Evolutionary conservation across 257 asterid species (phyloP), one percentile per base, ranked within the genome.

Genomic region (Solanum dulcamara): DNA sequence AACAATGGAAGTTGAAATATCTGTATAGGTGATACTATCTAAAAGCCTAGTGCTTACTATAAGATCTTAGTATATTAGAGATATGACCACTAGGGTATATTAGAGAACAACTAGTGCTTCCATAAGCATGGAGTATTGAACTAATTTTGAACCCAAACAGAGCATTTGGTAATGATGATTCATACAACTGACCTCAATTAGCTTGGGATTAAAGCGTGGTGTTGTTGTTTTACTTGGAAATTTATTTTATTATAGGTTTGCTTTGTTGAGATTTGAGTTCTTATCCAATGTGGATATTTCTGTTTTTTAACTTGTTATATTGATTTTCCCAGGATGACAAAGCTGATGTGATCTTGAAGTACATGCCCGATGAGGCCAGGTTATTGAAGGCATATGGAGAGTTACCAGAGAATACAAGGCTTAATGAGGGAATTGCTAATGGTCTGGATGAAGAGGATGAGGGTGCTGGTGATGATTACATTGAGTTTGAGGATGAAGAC

Each of bases 341-440:
- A 89, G 98, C 99, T 75, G 99, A 96, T 88, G 98, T 94, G 9
- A 94, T 94, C 85, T 91, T 93, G 90, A 96, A 96, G 89, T 96
- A 93, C 91, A 93, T 93, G 97, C 94, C 97, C 1, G 98, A 96
- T 37, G 99, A 96, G 84, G 99, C 99, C 4, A 92, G 99, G 91
- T 90, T 94, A 64, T 80, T 94, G 93, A 96, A 96, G 90, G 98
- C 99, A 4, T 96, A 96, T 57, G 98, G 98, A n/a, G 99, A 96
- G 89, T 87, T 96, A 80, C 99, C 99, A 1, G 98, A 92, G 86
- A 96, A 57, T 90, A 94, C 91, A 10, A 91, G 97, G 93, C 95
- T 96, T 67, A 92, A 92, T 11, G 98, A 93, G 89, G 95, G 95
- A 85, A 90, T 91, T 68, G 91, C 93, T 37, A 91, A 90, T 32